Evolutionary conservation across 1,284 basidiomycete genomes (phyloP), one percentile per base, ranked within the genome.

Genomic region (Sporisorium sorghi): DNA sequence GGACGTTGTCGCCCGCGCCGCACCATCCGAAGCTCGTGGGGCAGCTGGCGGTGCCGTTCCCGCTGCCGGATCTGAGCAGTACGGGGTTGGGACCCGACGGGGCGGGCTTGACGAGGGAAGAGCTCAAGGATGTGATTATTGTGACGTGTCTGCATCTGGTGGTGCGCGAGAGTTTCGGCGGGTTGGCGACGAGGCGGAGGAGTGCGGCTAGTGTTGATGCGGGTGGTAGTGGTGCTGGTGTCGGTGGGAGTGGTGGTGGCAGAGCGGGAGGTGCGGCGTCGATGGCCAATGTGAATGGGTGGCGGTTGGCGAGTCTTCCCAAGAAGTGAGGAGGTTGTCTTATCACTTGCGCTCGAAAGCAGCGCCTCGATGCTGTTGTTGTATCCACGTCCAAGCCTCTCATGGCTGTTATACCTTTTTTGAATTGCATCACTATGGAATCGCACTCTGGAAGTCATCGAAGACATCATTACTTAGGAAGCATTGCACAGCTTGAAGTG

Each of bases 1-100:
- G 95, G 4, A 74, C 75, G 12, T 64, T 83, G 15, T 60, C 64
- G n/a, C 96, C 95, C 7, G 94, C 94, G 1, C 95, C 94, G 17
- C 94, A 98, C 84, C 96, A 98, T 85, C 96, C 96, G 8, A 94
- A 96, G 84, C 91, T 98, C 19, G 91, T 98, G 30, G 92, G 91
- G 35, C 90, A 94, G 86, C 88, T 98, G 63, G 92, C 93, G 83
- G 89, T 97, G 51, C 94, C 94, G 10, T 93, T 91, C 84, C 91
- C 92, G 0, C 87, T 97, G 0, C 83, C 83, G 0, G 80, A 83
- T 56, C 63, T 83, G 7, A 73, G 77, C 52, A 40, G 64, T 37
- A 76, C 76, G 4, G 78, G 75, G 0, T 43, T 84, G 9, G 80
- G 82, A 0, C 60, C 70, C 1, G 82, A 81, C 42, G 75, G 73